phyloP scores from a whole-genome alignment of 2,329 filamentous ascomycete genomes.

The Scorias spongiosa region DNA sequence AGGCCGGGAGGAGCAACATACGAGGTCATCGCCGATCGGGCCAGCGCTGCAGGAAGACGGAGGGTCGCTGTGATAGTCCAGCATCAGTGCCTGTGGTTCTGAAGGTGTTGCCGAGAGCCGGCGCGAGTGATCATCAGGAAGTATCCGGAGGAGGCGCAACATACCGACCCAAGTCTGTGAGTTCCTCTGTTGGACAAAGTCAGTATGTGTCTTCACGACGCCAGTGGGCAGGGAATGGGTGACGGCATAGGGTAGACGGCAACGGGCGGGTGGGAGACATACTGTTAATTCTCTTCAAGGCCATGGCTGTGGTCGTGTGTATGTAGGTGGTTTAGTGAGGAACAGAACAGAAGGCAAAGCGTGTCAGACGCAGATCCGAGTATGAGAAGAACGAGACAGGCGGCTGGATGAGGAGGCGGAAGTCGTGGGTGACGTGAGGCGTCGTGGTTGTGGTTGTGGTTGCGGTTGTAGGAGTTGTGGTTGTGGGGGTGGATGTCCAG shows the following conservation, averaged over 20 bases:
- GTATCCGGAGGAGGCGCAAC: conserved; percentile 12
- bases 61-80: conserved; percentile 55
- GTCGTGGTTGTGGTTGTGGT: neutral
- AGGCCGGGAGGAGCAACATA: conserved; percentile 40
- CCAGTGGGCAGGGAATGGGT: neutral
- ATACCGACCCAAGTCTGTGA: conserved; percentile 77
- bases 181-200: conserved; percentile 36
- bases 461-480: neutral
- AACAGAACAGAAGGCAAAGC: neutral
- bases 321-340: conserved; percentile 8
- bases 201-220: conserved; percentile 1
- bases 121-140: no score
- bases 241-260: neutral
- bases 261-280: conserved; percentile 3
- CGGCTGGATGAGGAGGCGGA: neutral
- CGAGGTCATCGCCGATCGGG: conserved; percentile 92
- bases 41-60: conserved; percentile 97
- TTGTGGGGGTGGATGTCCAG: neutral
- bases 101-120: no score
- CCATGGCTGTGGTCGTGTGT: conserved; percentile 39
- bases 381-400: neutral
- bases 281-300: conserved; percentile 87
- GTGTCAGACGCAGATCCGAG: neutral
- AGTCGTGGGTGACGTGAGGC: neutral
- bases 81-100: conserved; percentile 16